Evolutionary conservation across 495 filamentous ascomycete species (phyloP).

Genomic region (Podospora anserina): DNA sequence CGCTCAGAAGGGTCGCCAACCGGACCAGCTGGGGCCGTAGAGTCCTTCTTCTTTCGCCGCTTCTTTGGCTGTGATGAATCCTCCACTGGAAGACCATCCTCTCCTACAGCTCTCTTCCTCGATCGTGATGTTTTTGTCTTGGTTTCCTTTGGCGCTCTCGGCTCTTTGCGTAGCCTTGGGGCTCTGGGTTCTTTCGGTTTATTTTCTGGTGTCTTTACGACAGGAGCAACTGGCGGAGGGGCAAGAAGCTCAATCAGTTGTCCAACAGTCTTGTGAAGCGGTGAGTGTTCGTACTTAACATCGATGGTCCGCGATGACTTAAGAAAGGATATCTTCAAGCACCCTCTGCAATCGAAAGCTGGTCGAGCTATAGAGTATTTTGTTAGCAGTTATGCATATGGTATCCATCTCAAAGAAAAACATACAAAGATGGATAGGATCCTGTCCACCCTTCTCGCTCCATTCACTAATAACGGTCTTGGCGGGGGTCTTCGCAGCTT

Average conservation of each 20-base stretch:
- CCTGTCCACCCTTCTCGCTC: slow-evolving; percentile 38
- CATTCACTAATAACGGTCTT: slow-evolving; percentile 41
- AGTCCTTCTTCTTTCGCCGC: slow-evolving; percentile 33
- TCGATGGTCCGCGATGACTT: slow-evolving; percentile 38
- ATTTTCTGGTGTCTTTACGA: slow-evolving; percentile 17
- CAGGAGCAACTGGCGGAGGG: slow-evolving; percentile 28
- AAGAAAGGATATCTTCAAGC: slow-evolving; percentile 42
- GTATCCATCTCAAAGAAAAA: not conserved
- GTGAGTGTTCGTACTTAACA: slow-evolving; percentile 48
- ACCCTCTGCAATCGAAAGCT: slow-evolving; percentile 50
- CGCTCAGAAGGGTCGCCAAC: slow-evolving; percentile 20
- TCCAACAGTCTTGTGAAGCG: slow-evolving; percentile 45
- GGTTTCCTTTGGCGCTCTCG: slow-evolving; percentile 56
- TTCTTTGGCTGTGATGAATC: slow-evolving; percentile 29
- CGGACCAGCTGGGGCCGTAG: slow-evolving; percentile 2
- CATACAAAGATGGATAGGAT: slow-evolving; percentile 42
- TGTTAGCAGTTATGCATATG: slow-evolving; percentile 19
- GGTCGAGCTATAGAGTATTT: slow-evolving; percentile 38
- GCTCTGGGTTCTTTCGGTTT: slow-evolving; percentile 51
- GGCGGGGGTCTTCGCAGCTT: slow-evolving; percentile 35
- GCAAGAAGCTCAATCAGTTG: slow-evolving; percentile 41
- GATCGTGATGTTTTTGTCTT: slow-evolving; percentile 56
- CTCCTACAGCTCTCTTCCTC: slow-evolving; percentile 52
- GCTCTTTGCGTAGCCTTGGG: slow-evolving; percentile 40
- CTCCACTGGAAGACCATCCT: slow-evolving; percentile 41